Evolutionary conservation across 208 protist genomes (phyloP), one percentile per base, ranked within the genome.

Genomic region (Trypanosoma avium): DNA sequence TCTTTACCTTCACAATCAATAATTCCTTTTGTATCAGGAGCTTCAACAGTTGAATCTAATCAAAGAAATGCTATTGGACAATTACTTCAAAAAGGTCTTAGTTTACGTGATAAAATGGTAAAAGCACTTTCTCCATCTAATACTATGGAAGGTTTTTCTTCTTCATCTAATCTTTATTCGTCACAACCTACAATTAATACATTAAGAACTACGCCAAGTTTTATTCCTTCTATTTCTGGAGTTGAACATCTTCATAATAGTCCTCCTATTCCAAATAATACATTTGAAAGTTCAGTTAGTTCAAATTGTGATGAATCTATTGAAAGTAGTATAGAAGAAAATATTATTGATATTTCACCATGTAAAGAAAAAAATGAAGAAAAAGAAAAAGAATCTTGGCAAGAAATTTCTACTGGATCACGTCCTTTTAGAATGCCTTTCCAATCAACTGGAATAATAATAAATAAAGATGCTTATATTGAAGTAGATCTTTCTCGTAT

Each of bases 401-500:
- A 42, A 40, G 45, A 30, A 56, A 4, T 42, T 22, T 33, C 22
- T 24, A 42, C 17, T 21, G 43, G 33, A 43, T 33, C 1, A 24
- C 55, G 22, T 48, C 33, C 47, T 43, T 62, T 58, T 56, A n/a
- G 13, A 27, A 27, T 61, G 27, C 32, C 46, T 33, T 49, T 42
- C 32, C 29, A 38, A n/a, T 24, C 46, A 48, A 22, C 17, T n/a
- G 59, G 55, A 48, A 21, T 27, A 19, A 38, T 24, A n/a, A 15
- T 48, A 8, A 47, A 33, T 19, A 52, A 60, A 24, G 43, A 63
- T 61, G 67, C 17, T 3, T 62, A 58, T 52, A 83, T 95, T 19
- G 83, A 88, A 46, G 65, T 95, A 19, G 70, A 79, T 33, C 82
- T 92, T 36, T 81, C 64, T 15, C 68, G 78, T 33, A 80, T 95